Base-by-base conservation (phyloP, 495 filamentous ascomycete species). In the Aspergillus asperescens region DNA sequence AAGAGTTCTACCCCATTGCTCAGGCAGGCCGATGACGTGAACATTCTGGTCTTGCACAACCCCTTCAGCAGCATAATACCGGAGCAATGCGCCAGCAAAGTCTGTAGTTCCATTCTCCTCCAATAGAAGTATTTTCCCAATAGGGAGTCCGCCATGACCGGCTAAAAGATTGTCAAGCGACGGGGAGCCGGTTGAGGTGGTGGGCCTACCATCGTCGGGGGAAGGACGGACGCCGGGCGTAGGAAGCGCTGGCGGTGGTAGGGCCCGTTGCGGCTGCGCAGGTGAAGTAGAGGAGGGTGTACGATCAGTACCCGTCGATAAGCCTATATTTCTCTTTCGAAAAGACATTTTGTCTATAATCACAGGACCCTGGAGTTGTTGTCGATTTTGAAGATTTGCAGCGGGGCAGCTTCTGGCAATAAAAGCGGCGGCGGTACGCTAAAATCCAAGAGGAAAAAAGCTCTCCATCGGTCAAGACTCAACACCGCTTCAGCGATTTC, bases 71-170 rank as follows among this genome's bases (percentile, higher is more conserved):
- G 89, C 94, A 72, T 90, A 97, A 62, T 90, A 96, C 39, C 87
- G 78, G 16, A 96, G 74, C 53, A 98, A 74, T 46, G 85, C 78
- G 1, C 89, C 89, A 0, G 87, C 86, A 70, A 92, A 98, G 59
- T 98, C 93, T 1, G 93, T 98, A 15, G 91, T 96, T 2, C 92
- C 93, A 59, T 84, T 87, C 58, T 98, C 93, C 59, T 90, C 89
- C n/a, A 97, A 68, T 18, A 98, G 67, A 4, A 97, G 60, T 1
- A 81, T 84, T 24, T 79, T 91, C 0, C 93, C 92, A 15, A 97
- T 73, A 1, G 89, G 81, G 1, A 97, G 76, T 0, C 94, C 93
- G n/a, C 84, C 80, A 73, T 97, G 90, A 0, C 91, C 89, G 19
- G 88, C 89, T 1, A 98, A 77, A 10, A 96, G 77, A 44, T 80